Base-by-base conservation (phyloP, 352 stramenopile species). In the Phytopythium mirpurense region DNA sequence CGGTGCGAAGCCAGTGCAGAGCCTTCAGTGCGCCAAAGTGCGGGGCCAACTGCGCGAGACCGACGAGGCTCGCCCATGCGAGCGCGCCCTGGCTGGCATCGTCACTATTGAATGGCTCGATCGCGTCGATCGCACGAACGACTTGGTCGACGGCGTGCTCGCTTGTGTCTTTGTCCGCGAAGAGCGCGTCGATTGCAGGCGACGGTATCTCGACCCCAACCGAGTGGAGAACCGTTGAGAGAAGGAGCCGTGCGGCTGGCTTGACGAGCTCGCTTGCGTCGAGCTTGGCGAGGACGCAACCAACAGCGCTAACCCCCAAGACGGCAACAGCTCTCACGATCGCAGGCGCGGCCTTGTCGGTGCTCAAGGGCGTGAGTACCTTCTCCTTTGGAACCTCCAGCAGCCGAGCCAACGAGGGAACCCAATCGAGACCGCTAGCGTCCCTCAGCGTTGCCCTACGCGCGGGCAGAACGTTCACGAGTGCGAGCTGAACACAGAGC, bases 1-100 rank as follows among this genome's bases (percentile, higher is more conserved):
- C 11, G 42, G 76, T 76, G 16, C 41, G 32, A 11, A 88, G 68
- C 77, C 77, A 88, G 21, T 67, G 50, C 45, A 72, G 27, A 8
- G 60, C 49, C 34, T 60, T 57, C 37, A 80, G 63, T 7, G 18
- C 41, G 27, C 65, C 51, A 34, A 83, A 74, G 10, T 58, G 59
- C 36, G 29, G 48, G 26, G 57, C 58, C 45, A 83, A 36, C 6
- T 48, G 62, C 19, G 62, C 57, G 44, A 83, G 26, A 1, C 62
- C 70, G 44, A 78, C 60, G 12, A 70, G 59, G 16, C 70, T 64
- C 15, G 57, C 54, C 72, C 72, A 83, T 29, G 38, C 54, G 19
- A 47, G 41, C 14, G 41, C 41, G 18, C 21, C 16, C 2, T 21
- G 21, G 15, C 8, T 19, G 15, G 18, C 23, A 5, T 34, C 24